phyloP scores from a whole-genome alignment of 768 basidiomycete genomes.

The Sutorius australiensis region DNA sequence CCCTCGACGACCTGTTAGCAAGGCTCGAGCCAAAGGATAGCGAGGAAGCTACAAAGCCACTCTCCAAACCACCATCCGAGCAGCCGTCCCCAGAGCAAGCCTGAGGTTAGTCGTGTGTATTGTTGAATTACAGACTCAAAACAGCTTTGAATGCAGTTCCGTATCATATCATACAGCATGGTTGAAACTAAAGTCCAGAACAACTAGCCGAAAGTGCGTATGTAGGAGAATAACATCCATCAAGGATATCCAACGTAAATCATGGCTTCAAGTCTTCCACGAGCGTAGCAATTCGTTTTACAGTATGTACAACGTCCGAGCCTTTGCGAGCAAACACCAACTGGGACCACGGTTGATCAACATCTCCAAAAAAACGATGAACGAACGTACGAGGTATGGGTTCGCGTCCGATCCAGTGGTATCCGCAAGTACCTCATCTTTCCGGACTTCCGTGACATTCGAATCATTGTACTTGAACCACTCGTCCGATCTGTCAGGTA shows the following conservation, averaged over 20 bases:
- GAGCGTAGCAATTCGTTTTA: conserved; percentile 52
- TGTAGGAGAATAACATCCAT: conserved; percentile 17
- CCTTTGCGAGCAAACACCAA: conserved; percentile 83
- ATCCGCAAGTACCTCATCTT: conserved; percentile 83
- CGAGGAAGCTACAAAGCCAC: background rate
- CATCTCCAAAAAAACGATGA: background rate
- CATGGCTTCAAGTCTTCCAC: conserved; percentile 29
- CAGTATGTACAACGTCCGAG: conserved; percentile 74
- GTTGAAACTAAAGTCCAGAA: conserved; percentile 9
- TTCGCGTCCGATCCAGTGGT: conserved; percentile 90
- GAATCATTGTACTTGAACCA: conserved; percentile 99
- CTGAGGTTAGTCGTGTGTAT: conserved; percentile 14
- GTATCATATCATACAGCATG: conserved; percentile 13
- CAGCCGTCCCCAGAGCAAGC: background rate
- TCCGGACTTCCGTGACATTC: conserved; percentile 68
- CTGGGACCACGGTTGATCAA: conserved; percentile 35
- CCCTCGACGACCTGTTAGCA: conserved; percentile 52
- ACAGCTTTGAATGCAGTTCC: background rate
- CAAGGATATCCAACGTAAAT: conserved; percentile 28
- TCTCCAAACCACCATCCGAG: background rate
- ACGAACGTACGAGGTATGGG: conserved; percentile 71
- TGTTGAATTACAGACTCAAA: background rate
- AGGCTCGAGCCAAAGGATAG: conserved; percentile 34
- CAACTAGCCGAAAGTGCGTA: conserved; percentile 7
- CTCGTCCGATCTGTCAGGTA: conserved; percentile 72